Evolutionary conservation across 2,329 filamentous ascomycete species (phyloP), one percentile per base, ranked within the genome.

Genomic region (Talaromyces verruculosus): DNA sequence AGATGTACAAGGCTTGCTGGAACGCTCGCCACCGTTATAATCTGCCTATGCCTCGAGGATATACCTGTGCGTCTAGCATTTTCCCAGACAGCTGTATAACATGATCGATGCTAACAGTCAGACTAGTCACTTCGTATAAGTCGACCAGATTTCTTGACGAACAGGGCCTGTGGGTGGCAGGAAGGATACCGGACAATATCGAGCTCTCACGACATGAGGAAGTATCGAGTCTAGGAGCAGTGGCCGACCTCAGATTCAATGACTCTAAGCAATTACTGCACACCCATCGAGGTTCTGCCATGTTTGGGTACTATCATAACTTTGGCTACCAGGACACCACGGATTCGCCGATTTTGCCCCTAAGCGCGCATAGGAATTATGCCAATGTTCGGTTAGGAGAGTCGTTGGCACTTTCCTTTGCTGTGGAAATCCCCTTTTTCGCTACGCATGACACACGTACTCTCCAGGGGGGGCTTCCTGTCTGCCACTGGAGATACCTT

Each of bases 401-500:
- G 30, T 37, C n/a, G 10, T 8, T 28, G 28, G n/a, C 8, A 15
- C n/a, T 79, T 39, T 65, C 65, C 5, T 80, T 80, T 69, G 72
- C 74, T 2, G 76, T 81, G 30, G 77, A 67, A 6, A 75, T 79
- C 8, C 79, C 79, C 0, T 80, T 81, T 66, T 80, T 73, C 67
- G 74, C 72, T 22, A 77, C 73, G 0, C 79, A 80, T 65, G 64
- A 71, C 2, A 71, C 71, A 39, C n/a, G 11, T 5, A 22, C 4
- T 65, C n/a, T 33, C 62, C 22, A 19, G 19, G 64, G 51, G n/a
- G 64, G 53, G 19, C 57, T 51, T 61, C 66, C 17, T 28, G 64
- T 69, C 11, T 80, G 79, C 67, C 72, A 75, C 57, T 79, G 77
- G 76, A 73, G 72, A 65, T 80, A 80, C 51, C 76, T 81, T n/a